Conservation (phyloP, 805 yeast genomes). For the Hanseniaspora pseudoguilliermondii region DNA sequence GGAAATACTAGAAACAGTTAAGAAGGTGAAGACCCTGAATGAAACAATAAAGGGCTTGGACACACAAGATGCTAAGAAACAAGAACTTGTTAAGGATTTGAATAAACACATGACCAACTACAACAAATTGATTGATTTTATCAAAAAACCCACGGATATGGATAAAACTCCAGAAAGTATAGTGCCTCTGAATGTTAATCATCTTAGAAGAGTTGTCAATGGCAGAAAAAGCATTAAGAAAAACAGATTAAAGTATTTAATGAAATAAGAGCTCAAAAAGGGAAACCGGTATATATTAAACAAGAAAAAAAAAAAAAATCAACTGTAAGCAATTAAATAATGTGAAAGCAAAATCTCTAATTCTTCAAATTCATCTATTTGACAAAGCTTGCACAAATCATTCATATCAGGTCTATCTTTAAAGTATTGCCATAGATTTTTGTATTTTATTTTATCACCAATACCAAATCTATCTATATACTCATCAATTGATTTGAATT, state of each 20-base stretch:
- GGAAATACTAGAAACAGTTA: background rate
- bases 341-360: constrained; percentile 2
- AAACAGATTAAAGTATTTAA: background rate
- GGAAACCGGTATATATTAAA: background rate
- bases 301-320: background rate
- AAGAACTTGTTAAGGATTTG: background rate
- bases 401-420: background rate
- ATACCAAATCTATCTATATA: constrained; percentile 1
- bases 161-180: constrained; percentile 3
- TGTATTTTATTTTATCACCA: background rate
- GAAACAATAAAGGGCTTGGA: background rate
- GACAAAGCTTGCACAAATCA: background rate
- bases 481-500: background rate
- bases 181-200: background rate
- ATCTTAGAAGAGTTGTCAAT: constrained; percentile 10
- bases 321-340: constrained; percentile 2
- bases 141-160: background rate
- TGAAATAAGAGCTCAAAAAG: background rate
- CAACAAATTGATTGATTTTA: background rate
- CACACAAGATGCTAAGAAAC: background rate
- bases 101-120: background rate
- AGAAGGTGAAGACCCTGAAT: background rate
- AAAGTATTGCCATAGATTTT: background rate
- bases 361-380: constrained; percentile 9
- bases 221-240: background rate